phyloP scores from a whole-genome alignment of 2,329 filamentous ascomycete genomes.

The Alternaria postmessia region DNA sequence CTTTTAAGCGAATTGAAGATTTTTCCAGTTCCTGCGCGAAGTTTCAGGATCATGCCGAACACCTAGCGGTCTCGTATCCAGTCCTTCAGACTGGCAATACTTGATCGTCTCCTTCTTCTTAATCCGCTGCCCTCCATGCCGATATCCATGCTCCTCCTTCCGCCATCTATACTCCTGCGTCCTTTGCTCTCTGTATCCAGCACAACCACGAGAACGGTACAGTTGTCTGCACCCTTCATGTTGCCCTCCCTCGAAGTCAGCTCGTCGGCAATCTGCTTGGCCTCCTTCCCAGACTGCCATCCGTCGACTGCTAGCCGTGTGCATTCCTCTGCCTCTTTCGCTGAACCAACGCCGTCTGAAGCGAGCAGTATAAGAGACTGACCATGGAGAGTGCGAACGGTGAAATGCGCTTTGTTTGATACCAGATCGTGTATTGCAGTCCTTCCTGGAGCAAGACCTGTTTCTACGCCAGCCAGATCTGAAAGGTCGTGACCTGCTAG shows the following conservation, averaged over 20 bases:
- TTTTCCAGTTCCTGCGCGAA: not conserved
- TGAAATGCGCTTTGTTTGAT: constrained; percentile 35
- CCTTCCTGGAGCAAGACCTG: constrained; percentile 33
- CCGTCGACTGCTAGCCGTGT: constrained; percentile 26
- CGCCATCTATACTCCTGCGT: constrained; percentile 18
- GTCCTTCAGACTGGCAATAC: constrained; percentile 23
- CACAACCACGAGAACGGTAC: constrained; percentile 31
- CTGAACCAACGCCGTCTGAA: constrained; percentile 34
- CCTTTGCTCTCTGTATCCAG: constrained; percentile 24
- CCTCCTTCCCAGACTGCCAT: constrained; percentile 22
- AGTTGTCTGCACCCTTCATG: constrained; percentile 31
- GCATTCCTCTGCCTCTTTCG: constrained; percentile 25
- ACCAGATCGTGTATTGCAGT: constrained; percentile 31
- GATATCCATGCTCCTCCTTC: constrained; percentile 17
- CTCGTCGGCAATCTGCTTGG: constrained; percentile 28
- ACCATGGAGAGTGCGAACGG: constrained; percentile 23
- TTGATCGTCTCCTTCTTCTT: constrained; percentile 15
- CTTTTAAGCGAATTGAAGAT: not conserved
- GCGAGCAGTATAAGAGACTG: constrained; percentile 31
- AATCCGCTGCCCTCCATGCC: constrained; percentile 6
- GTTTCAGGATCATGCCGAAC: not conserved
- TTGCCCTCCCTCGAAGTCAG: constrained; percentile 24
- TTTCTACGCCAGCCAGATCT: constrained; percentile 33
- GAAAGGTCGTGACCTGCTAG: constrained; percentile 35
- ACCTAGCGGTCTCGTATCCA: constrained; percentile 21